These are phyloP conservation scores for Botrytis squamosa DNA, from an alignment of 2,329 filamentous ascomycete genomes.

Conservation along the genomic window DNA sequence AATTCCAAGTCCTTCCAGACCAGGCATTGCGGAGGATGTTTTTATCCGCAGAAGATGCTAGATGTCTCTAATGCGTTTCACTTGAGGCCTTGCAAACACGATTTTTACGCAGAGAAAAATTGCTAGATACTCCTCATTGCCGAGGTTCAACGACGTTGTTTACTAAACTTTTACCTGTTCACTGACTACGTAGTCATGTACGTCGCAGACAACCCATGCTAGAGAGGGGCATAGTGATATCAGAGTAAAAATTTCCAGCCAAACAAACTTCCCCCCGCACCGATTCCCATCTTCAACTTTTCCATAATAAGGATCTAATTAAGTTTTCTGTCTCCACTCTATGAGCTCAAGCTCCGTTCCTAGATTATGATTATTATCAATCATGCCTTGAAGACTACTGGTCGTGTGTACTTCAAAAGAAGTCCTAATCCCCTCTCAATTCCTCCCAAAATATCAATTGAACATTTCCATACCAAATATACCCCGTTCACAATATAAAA, in stretches of 20 bases:
- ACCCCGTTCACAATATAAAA: background rate
- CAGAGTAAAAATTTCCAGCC: background rate
- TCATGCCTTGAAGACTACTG: background rate
- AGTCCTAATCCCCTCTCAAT: background rate
- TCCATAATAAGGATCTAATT: background rate
- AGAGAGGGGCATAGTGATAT: slow-evolving; percentile 4
- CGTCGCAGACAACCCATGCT: background rate
- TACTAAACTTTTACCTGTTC: background rate
- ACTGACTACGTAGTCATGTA: background rate
- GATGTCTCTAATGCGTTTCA: background rate
- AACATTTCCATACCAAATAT: background rate
- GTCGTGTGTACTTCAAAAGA: background rate
- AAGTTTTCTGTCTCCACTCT: slow-evolving; percentile 8
- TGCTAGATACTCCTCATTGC: background rate
- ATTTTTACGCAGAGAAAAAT: background rate
- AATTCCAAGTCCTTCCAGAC: background rate
- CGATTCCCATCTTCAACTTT: background rate
- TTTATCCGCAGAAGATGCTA: background rate
- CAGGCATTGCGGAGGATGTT: no score
- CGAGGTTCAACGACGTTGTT: background rate
- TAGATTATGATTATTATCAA: slow-evolving; percentile 10
- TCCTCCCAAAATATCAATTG: background rate
- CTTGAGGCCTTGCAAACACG: background rate
- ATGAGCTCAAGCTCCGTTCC: background rate
- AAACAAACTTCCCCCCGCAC: slow-evolving; percentile 4